phyloP scores from a whole-genome alignment of 495 filamentous ascomycete species.

The Aspergillus haitiensis region DNA sequence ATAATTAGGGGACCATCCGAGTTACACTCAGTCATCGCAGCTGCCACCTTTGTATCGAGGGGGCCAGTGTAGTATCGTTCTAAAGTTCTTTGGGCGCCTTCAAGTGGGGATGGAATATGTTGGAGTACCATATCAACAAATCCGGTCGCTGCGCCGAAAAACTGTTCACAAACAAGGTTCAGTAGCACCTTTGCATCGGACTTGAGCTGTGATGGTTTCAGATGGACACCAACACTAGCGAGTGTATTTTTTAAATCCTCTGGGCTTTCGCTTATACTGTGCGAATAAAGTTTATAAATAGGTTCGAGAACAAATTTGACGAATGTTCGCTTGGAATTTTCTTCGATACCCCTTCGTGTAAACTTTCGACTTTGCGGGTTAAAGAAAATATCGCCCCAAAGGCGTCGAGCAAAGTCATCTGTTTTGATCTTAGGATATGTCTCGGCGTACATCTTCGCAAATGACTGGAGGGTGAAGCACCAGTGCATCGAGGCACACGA shows the following conservation, averaged over 20 bases:
- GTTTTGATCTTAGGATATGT: slow-evolving; percentile 78
- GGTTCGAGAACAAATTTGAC: slow-evolving; percentile 95
- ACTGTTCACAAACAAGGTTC: slow-evolving; percentile 88
- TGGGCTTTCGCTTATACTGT: slow-evolving; percentile 89
- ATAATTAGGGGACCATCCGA: slow-evolving; percentile 88
- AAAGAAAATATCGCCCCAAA: slow-evolving; percentile 98
- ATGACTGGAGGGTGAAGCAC: slow-evolving; percentile 92
- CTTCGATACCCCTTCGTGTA: slow-evolving; percentile 80
- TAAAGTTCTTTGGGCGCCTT: slow-evolving; percentile 72
- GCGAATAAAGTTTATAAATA: slow-evolving; percentile 96
- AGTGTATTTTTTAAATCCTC: slow-evolving; percentile 82
- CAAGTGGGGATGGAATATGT: slow-evolving; percentile 84
- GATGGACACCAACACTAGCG: slow-evolving; percentile 71
- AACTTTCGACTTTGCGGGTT: slow-evolving; percentile 89
- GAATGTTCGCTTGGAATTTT: slow-evolving; percentile 79
- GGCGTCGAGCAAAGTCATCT: slow-evolving; percentile 71
- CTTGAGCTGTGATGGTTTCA: slow-evolving; percentile 92
- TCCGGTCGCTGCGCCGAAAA: slow-evolving; percentile 85
- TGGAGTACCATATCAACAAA: slow-evolving; percentile 95
- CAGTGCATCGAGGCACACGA: slow-evolving; percentile 91
- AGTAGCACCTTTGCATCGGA: slow-evolving; percentile 85
- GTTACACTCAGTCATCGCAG: slow-evolving; percentile 78
- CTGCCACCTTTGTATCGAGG: slow-evolving; percentile 80
- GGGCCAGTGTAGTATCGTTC: slow-evolving; percentile 92
- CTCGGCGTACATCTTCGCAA: slow-evolving; percentile 94